A percentile compares a stretch with the other conserved stretches of the same genome.
Conservation (phyloP, 352 stramenopile species). For the Phytophthora capsici region DNA sequence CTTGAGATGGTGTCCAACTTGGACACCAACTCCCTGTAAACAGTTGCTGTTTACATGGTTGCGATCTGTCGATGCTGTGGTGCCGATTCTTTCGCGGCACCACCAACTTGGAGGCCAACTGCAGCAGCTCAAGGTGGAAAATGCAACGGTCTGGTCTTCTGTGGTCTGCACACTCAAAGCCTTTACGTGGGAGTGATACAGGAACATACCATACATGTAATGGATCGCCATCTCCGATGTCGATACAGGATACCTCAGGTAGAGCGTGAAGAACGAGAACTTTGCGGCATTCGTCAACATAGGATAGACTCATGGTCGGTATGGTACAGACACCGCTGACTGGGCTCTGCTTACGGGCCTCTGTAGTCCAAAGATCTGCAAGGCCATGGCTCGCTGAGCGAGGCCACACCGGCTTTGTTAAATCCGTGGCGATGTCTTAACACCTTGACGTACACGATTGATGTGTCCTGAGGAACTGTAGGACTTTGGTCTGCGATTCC, state of each 20-base stretch:
- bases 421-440: background rate
- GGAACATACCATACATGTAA: too few relatives aligned
- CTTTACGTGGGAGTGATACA: background rate
- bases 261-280: too few relatives aligned
- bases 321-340: background rate
- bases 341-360: background rate
- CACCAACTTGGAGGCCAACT: background rate
- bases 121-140: background rate
- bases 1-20: conserved; percentile 15
- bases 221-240: too few relatives aligned
- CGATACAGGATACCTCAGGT: too few relatives aligned
- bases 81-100: conserved; percentile 24
- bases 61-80: background rate
- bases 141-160: conserved; percentile 8
- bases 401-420: background rate
- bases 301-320: conserved; percentile 20
- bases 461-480: conserved; percentile 19
- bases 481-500: too few relatives aligned
- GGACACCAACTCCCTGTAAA: conserved; percentile 1
- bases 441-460: conserved; percentile 2
- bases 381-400: conserved; percentile 1
- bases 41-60: conserved; percentile 6
- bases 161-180: background rate
- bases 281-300: conserved; percentile 1
- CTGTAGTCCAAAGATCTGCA: conserved; percentile 1